Conservation (phyloP, 176 grass and related monocot genomes). For the Bolboschoenus planiculmis region DNA sequence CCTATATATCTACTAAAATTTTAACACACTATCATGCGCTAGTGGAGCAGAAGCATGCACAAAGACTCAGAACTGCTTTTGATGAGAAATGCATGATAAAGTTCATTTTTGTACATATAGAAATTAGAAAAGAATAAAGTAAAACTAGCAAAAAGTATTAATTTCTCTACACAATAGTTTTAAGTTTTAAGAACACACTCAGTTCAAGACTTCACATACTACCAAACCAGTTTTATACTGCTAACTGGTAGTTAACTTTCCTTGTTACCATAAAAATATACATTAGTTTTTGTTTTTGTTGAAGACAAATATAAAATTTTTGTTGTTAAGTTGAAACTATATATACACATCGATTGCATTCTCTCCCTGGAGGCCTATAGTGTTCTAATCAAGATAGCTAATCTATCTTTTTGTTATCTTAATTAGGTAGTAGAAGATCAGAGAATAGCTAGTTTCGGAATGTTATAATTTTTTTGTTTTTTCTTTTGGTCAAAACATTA, state of each 20-base stretch:
- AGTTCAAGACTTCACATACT: not conserved
- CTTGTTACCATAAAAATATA: not conserved
- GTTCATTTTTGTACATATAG: not conserved
- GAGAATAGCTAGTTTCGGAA: not conserved
- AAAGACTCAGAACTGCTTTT: not conserved
- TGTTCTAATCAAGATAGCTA: not conserved
- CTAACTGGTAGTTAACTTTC: not conserved
- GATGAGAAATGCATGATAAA: not conserved
- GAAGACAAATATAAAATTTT: too few species aligned
- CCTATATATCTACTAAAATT: not conserved
- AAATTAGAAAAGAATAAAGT: not conserved
- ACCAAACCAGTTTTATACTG: not conserved
- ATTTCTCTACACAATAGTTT: not conserved
- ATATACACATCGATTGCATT: too few species aligned
- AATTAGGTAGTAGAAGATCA: not conserved
- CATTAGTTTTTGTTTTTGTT: too few species aligned
- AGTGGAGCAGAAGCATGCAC: conserved; percentile 24
- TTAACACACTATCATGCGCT: not conserved
- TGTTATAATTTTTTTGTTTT: not conserved
- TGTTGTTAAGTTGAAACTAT: too few species aligned
- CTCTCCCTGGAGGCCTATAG: not conserved
- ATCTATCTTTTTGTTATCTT: not conserved
- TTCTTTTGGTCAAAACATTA: not conserved
- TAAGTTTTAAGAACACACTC: not conserved
- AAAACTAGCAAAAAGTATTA: not conserved